Base-by-base conservation (phyloP, 192 early-diverging fungal species). In the Paraglomus brasilianum region DNA sequence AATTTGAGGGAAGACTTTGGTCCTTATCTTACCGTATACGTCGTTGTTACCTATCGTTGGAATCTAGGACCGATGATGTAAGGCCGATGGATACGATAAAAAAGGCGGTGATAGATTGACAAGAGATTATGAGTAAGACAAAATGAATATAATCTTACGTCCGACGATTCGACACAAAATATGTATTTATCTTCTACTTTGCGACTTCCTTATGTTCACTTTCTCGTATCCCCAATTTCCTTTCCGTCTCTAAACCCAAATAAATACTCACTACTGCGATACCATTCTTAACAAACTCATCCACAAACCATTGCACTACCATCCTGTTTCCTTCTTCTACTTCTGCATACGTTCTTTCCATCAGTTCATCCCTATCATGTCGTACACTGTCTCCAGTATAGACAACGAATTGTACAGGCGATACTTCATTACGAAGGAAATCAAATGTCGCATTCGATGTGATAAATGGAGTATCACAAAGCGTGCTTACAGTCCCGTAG, bases 371-470 rank as follows among this genome's bases (percentile, higher is more conserved):
- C 58, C 55, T 68, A 76, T 21, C 74, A 71, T 81, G 79, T 14
- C 79, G 57, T 14, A 69, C 69, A 2, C 74, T 60, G 39, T 81
- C 79, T 52, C 79, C 79, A 51, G 76, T 78, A 53, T 76, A 81
- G 17, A 81, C 46, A 21, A 81, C 62, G 71, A 81, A 81, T 47
- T 81, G 77, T 15, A 74, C 17, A 39, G 72, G 19, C 15, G 68
- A 51, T 42, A 75, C 46, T 1, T 66, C 50, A 7, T 60, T 65
- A 48, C 71, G 72, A 39, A 80, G 38, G 66, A 78, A 80, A 14
- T 51, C 38, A 42, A 80, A 78, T 4, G 71, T 47, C 13, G 62
- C 58, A 17, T 73, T 46, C 1, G 50, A 14, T 65, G 69, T 51
- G 5, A 17, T 48, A 19, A 36, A 69, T 15, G 79, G 77, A 0